A percentile compares a stretch with the other conserved stretches of the same genome.
phyloP scores from a whole-genome alignment of 2,329 filamentous ascomycete genomes.

The Ceratocystis papillata region DNA sequence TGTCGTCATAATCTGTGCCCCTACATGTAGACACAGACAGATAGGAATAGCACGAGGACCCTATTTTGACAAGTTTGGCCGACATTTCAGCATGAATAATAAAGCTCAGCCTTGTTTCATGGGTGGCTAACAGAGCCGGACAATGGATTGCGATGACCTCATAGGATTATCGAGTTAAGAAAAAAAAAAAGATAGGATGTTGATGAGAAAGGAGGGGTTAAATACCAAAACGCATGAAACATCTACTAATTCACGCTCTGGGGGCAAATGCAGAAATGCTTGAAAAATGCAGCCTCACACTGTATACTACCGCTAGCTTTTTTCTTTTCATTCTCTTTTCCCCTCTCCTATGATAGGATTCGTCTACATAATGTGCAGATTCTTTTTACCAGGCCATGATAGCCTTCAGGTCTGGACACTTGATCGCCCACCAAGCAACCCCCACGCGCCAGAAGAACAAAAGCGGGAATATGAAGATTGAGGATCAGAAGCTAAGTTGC shows the following conservation, averaged over 20 bases:
- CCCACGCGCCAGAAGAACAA: no score
- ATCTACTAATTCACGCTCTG: not conserved
- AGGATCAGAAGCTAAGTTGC: no score
- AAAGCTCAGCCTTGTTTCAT: slow-evolving; percentile 10
- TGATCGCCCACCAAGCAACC: no score
- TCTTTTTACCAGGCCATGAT: no score
- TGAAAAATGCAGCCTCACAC: not conserved
- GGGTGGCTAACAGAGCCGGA: not conserved
- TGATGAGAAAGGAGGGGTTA: not conserved
- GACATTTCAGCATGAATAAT: slow-evolving; percentile 4
- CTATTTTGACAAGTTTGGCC: not conserved
- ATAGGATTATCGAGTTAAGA: not conserved
- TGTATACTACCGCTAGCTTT: not conserved
- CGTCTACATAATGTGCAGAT: no score
- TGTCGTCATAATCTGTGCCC: not conserved
- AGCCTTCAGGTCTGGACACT: no score
- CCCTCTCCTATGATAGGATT: not conserved
- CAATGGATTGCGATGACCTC: not conserved
- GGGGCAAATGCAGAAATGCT: not conserved
- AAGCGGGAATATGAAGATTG: no score
- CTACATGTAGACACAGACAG: not conserved
- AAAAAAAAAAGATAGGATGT: not conserved
- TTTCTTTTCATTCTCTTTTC: not conserved
- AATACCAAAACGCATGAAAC: not conserved
- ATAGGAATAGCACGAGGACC: not conserved